Evolutionary conservation across 1,284 basidiomycete species (phyloP).

Genomic region (Athelia psychrophila): DNA sequence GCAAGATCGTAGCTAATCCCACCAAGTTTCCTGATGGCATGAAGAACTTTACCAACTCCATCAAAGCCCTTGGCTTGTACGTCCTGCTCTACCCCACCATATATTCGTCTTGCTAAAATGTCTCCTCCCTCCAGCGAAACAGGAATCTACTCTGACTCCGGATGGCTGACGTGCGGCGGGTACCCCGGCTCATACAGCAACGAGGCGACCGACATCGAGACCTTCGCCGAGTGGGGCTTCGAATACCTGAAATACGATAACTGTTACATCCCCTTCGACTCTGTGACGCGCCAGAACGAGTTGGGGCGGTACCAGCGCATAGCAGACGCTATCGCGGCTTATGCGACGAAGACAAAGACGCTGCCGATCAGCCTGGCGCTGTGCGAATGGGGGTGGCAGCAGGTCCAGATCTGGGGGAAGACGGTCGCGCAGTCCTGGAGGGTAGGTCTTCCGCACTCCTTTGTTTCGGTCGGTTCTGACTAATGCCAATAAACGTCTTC

Average conservation of each 20-base stretch:
- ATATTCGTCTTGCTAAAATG: neutral
- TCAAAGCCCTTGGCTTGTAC: constrained; percentile 46
- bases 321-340: constrained; percentile 41
- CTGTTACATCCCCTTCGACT: constrained; percentile 49
- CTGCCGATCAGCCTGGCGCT: constrained; percentile 46
- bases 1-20: constrained; percentile 43
- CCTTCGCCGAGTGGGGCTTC: constrained; percentile 51
- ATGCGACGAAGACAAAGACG: constrained; percentile 34
- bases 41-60: constrained; percentile 39
- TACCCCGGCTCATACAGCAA: constrained; percentile 52
- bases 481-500: neutral
- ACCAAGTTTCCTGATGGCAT: constrained; percentile 40
- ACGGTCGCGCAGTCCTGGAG: constrained; percentile 43
- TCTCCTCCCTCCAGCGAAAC: constrained; percentile 22
- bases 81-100: constrained; percentile 15
- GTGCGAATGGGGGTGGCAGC: constrained; percentile 47
- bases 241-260: constrained; percentile 54
- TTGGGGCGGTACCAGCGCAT: constrained; percentile 49
- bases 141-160: constrained; percentile 46
- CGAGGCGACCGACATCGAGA: constrained; percentile 40
- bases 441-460: constrained; percentile 25
- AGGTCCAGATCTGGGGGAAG: constrained; percentile 35
- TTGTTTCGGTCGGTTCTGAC: neutral
- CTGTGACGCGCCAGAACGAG: constrained; percentile 41
- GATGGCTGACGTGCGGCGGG: constrained; percentile 50